Conservation (phyloP, 2,329 filamentous ascomycete species). For the Fusarium chlamydosporum region DNA sequence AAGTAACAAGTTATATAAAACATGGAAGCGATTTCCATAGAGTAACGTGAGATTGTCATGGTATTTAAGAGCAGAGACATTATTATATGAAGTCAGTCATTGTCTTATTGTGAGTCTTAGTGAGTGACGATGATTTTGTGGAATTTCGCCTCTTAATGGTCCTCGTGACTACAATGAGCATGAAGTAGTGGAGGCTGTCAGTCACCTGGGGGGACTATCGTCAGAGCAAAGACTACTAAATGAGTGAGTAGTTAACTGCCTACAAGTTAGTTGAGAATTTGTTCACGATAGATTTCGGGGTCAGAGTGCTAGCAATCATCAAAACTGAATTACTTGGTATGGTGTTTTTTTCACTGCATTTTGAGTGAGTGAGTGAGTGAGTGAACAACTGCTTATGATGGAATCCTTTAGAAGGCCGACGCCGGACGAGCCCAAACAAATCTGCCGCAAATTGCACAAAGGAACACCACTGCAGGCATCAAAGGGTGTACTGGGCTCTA, state of each 20-base stretch:
- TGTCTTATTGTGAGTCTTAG: slow-evolving; percentile 31
- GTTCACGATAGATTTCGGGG: neutral
- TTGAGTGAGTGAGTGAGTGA: slow-evolving; percentile 26
- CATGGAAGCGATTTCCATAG: neutral
- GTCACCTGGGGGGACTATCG: neutral
- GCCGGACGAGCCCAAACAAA: slow-evolving; percentile 32
- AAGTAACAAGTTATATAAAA: slow-evolving; percentile 27
- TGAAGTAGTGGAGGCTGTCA: neutral
- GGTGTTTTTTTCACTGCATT: slow-evolving; percentile 7
- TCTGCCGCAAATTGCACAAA: slow-evolving; percentile 33
- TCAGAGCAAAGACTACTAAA: neutral
- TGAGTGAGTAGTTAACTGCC: neutral
- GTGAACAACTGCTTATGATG: slow-evolving; percentile 15
- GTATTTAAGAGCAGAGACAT: slow-evolving; percentile 30
- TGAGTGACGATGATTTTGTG: slow-evolving; percentile 15
- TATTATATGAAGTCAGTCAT: slow-evolving; percentile 25
- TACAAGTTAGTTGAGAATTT: neutral
- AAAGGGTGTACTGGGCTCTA: slow-evolving; percentile 16
- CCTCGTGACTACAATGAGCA: slow-evolving; percentile 8
- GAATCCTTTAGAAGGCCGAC: slow-evolving; percentile 35
- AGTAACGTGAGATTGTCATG: slow-evolving; percentile 48
- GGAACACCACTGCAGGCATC: slow-evolving; percentile 8
- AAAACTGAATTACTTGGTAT: neutral
- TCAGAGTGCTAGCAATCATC: neutral
- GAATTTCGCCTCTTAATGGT: slow-evolving; percentile 9